phyloP scores from a whole-genome alignment of 2,329 filamentous ascomycete genomes.

The Penicillium sp. region DNA sequence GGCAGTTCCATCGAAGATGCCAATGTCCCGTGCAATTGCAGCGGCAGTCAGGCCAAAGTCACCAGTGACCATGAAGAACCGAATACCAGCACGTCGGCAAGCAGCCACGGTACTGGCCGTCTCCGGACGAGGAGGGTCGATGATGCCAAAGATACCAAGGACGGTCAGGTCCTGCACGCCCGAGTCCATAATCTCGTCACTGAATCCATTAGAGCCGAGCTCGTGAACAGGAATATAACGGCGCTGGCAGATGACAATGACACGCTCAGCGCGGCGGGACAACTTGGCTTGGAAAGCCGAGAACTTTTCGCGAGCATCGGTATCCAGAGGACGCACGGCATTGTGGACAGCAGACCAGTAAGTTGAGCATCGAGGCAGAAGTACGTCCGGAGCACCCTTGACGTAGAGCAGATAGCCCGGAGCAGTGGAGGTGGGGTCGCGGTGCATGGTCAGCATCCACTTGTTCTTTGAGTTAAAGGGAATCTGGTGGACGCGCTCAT shows the following conservation, averaged over 20 bases:
- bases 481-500: constrained; percentile 67
- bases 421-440: constrained; percentile 35
- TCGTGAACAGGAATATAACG: constrained; percentile 48
- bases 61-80: constrained; percentile 49
- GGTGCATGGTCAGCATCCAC: constrained; percentile 68
- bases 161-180: constrained; percentile 50
- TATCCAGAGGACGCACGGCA: constrained; percentile 54
- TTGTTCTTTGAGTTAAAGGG: constrained; percentile 86
- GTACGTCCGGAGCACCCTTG: constrained; percentile 76
- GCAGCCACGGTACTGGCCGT: constrained; percentile 35
- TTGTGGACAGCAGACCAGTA: constrained; percentile 62
- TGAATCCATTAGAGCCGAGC: constrained; percentile 51
- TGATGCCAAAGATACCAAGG: constrained; percentile 54
- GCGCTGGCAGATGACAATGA: constrained; percentile 68
- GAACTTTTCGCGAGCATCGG: constrained; percentile 50
- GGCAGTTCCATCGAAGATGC: constrained; percentile 44
- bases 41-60: constrained; percentile 45
- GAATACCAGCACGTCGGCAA: constrained; percentile 40
- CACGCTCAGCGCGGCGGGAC: constrained; percentile 69
- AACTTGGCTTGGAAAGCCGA: constrained; percentile 66
- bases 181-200: constrained; percentile 49
- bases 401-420: constrained; percentile 50
- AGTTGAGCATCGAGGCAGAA: constrained; percentile 64
- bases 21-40: constrained; percentile 46
- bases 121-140: constrained; percentile 43